Evolutionary conservation across 2,329 filamentous ascomycete species (phyloP).

Genomic region (Penicillium sp.): DNA sequence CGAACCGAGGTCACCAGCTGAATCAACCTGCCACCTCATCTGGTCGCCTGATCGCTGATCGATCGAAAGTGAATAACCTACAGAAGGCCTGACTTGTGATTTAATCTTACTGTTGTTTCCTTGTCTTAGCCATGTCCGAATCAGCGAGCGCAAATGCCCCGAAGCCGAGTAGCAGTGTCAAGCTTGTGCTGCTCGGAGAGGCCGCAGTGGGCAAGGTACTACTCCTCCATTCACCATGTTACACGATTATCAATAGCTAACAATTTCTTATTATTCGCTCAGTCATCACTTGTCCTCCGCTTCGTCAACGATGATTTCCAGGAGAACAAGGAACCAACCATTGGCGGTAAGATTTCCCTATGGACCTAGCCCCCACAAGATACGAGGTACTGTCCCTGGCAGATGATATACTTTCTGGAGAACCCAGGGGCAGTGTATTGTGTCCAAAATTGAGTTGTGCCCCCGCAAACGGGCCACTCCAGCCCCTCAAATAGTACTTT

Average conservation of each 20-base stretch:
- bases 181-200: conserved; percentile 95
- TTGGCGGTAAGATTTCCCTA: conserved; percentile 67
- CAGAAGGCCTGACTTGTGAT: conserved; percentile 31
- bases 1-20: conserved; percentile 18
- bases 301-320: conserved; percentile 99
- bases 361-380: not conserved
- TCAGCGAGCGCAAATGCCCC: conserved; percentile 63
- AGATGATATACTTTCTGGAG: not conserved
- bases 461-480: not conserved
- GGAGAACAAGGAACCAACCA: conserved; percentile 99
- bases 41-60: conserved; percentile 25
- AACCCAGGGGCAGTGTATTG: not conserved
- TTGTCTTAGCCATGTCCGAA: conserved; percentile 62
- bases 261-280: not conserved
- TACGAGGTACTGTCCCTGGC: not conserved
- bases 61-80: conserved; percentile 24
- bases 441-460: not conserved
- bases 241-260: conserved; percentile 14
- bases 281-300: conserved; percentile 95
- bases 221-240: conserved; percentile 4
- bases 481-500: not conserved
- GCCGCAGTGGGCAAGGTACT: conserved; percentile 96
- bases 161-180: conserved; percentile 99
- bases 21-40: conserved; percentile 22
- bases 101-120: conserved; percentile 2